phyloP scores from a whole-genome alignment of 495 filamentous ascomycete species.

The Podospora didyma region DNA sequence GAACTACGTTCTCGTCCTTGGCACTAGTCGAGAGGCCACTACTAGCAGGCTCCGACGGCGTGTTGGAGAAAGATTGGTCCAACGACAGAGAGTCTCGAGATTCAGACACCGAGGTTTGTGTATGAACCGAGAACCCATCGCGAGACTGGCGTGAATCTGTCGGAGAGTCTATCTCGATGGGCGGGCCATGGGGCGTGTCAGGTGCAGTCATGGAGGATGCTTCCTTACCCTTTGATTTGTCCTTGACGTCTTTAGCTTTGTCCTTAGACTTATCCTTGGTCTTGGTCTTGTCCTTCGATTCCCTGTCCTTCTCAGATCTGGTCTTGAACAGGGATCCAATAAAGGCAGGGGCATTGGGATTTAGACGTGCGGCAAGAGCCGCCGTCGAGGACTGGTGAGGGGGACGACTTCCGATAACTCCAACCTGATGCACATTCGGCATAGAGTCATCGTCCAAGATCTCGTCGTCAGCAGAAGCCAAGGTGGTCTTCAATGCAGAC shows the following conservation, averaged over 20 bases:
- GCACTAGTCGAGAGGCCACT: slow-evolving; percentile 32
- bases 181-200: slow-evolving; percentile 10
- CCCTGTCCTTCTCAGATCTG: slow-evolving; percentile 34
- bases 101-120: slow-evolving; percentile 61
- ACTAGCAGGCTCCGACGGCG: slow-evolving; percentile 56
- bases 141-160: slow-evolving; percentile 60
- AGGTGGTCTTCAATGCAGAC: slow-evolving; percentile 44
- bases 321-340: slow-evolving; percentile 44
- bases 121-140: slow-evolving; percentile 47
- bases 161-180: slow-evolving; percentile 47
- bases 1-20: slow-evolving; percentile 53
- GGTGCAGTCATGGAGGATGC: slow-evolving; percentile 4
- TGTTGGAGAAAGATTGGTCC: slow-evolving; percentile 63
- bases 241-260: slow-evolving; percentile 31
- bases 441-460: slow-evolving; percentile 44
- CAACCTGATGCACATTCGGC: slow-evolving; percentile 42
- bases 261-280: slow-evolving; percentile 23
- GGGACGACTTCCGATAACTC: slow-evolving; percentile 48
- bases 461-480: slow-evolving; percentile 47
- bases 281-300: slow-evolving; percentile 29
- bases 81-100: slow-evolving; percentile 66
- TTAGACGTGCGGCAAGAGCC: slow-evolving; percentile 30
- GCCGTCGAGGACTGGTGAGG: slow-evolving; percentile 44
- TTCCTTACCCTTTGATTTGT: slow-evolving; percentile 22
- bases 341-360: slow-evolving; percentile 50